These are phyloP conservation scores for Eimeria acervulina DNA, from an alignment of 169 alveolate species.

Conservation along the genomic window DNA sequence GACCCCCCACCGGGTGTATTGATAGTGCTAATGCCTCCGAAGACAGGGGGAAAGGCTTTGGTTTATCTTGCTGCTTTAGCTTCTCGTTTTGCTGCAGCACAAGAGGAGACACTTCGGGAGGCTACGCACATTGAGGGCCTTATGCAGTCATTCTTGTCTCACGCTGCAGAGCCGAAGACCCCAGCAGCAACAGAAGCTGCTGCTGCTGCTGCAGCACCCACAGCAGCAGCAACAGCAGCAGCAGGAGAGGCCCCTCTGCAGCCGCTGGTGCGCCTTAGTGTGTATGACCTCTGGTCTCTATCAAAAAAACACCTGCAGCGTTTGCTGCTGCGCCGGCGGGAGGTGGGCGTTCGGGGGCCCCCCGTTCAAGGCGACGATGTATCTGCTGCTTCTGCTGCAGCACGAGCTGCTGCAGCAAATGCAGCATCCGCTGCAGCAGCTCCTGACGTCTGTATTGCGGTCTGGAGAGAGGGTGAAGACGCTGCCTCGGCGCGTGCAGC, in stretches of 20 bases:
- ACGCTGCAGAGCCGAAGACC: neutral
- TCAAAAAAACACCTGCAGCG: constrained; percentile 59
- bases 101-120: constrained; percentile 56
- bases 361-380: neutral
- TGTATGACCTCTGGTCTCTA: constrained; percentile 69
- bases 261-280: constrained; percentile 59
- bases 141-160: constrained; percentile 15
- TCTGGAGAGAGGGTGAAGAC: constrained; percentile 76
- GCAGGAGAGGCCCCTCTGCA: neutral
- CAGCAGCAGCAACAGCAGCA: neutral
- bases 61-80: constrained; percentile 52
- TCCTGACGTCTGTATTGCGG: constrained; percentile 72
- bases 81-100: constrained; percentile 51
- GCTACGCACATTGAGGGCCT: constrained; percentile 74
- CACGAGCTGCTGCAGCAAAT: neutral
- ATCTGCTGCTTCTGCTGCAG: constrained; percentile 7
- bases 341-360: neutral
- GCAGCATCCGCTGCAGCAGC: constrained; percentile 18
- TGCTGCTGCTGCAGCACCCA: neutral
- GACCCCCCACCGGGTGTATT: constrained; percentile 13
- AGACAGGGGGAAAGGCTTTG: constrained; percentile 37
- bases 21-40: constrained; percentile 39
- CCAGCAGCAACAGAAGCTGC: no score
- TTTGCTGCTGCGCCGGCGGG: constrained; percentile 77
- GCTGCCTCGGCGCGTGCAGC: constrained; percentile 65